phyloP scores from a whole-genome alignment of 2,329 filamentous ascomycete species.

The Ceratocystiopsis brevicomis region DNA sequence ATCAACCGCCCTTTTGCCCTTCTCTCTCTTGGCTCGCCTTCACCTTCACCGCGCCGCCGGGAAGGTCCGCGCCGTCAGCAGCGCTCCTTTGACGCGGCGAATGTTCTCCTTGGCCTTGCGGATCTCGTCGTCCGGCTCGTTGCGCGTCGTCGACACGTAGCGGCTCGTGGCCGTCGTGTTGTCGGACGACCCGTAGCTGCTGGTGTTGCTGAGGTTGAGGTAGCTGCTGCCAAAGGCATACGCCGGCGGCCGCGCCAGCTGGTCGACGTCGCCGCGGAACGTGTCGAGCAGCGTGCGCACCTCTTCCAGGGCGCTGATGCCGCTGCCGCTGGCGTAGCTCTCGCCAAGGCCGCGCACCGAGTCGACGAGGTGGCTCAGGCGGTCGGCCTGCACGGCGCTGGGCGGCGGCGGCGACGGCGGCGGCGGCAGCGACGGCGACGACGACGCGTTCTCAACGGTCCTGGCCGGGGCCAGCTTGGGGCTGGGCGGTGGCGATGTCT shows the following conservation, averaged over 20 bases:
- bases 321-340: slow-evolving; percentile 1
- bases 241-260: slow-evolving; percentile 21
- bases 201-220: not conserved
- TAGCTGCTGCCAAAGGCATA: slow-evolving; percentile 17
- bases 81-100: slow-evolving; percentile 57
- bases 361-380: slow-evolving; percentile 5
- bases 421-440: not conserved
- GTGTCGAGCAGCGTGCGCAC: slow-evolving; percentile 34
- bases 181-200: slow-evolving; percentile 16
- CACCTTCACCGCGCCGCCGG: slow-evolving; percentile 23
- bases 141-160: slow-evolving; percentile 24
- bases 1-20: too few species aligned
- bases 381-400: slow-evolving; percentile 3
- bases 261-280: slow-evolving; percentile 47
- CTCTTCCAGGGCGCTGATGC: slow-evolving; percentile 15
- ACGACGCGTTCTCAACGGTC: slow-evolving; percentile 1
- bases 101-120: slow-evolving; percentile 57
- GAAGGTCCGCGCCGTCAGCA: slow-evolving; percentile 58
- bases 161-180: slow-evolving; percentile 16
- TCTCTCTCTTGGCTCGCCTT: too few species aligned
- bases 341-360: slow-evolving; percentile 7
- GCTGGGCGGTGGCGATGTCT: slow-evolving; percentile 41
- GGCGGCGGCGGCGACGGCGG: not conserved
- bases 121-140: slow-evolving; percentile 50
- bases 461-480: slow-evolving; percentile 11